phyloP scores from a whole-genome alignment of 2,329 filamentous ascomycete species.

The Aspergillus sclerotialis region DNA sequence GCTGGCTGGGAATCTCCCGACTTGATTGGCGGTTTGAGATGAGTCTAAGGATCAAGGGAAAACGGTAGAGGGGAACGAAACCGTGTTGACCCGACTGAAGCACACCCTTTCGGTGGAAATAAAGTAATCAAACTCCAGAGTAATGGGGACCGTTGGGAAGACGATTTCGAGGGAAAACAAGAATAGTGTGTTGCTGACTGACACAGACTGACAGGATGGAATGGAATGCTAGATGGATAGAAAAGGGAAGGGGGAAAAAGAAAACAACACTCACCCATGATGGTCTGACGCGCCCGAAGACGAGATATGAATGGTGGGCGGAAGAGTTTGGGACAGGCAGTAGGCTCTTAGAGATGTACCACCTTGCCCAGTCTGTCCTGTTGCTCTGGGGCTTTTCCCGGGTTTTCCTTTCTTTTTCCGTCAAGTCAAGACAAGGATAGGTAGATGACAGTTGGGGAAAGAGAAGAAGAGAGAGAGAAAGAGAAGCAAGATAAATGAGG shows the following conservation, averaged over 20 bases:
- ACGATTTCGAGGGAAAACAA: too few relatives aligned
- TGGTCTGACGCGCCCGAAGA: too few relatives aligned
- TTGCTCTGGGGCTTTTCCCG: too few relatives aligned
- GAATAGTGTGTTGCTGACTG: conserved; percentile 2
- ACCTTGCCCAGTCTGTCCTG: too few relatives aligned
- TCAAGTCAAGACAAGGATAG: neutral
- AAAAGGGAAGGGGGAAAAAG: conserved; percentile 3
- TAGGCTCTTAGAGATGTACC: too few relatives aligned
- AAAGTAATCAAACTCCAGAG: neutral
- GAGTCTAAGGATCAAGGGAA: neutral
- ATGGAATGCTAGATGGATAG: conserved; percentile 4
- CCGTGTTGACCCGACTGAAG: too few relatives aligned
- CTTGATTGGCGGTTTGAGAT: neutral
- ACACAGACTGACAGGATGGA: conserved; percentile 10
- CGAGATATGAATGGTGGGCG: too few relatives aligned
- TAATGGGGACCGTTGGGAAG: too few relatives aligned
- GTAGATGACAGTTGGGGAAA: neutral
- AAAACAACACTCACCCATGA: conserved; percentile 17
- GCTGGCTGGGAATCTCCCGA: neutral
- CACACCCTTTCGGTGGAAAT: too few relatives aligned
- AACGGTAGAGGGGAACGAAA: too few relatives aligned
- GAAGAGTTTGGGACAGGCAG: too few relatives aligned
- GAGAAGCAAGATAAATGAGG: conserved; percentile 1
- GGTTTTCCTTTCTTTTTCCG: too few relatives aligned
- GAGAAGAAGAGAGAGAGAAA: neutral